Conservation (phyloP, 2,329 filamentous ascomycete species). For the Seiridium unicorne region DNA sequence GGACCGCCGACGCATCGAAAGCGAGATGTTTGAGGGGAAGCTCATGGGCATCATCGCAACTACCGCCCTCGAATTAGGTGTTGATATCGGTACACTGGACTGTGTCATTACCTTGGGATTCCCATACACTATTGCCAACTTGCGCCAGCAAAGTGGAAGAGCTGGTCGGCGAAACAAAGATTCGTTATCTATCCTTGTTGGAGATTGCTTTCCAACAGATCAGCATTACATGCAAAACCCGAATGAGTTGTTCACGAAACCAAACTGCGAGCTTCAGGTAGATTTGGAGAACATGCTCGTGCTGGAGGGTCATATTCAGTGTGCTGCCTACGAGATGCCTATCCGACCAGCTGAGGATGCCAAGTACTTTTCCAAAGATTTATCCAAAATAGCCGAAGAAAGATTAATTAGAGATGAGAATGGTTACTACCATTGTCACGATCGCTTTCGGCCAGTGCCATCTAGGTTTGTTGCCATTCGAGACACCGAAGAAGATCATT, state of each 20-base stretch:
- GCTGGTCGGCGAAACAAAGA: slow-evolving; percentile 92
- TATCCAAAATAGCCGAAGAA: slow-evolving; percentile 69
- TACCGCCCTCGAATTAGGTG: slow-evolving; percentile 86
- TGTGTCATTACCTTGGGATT: slow-evolving; percentile 94
- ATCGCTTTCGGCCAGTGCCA: slow-evolving; percentile 81
- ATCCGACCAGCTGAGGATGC: slow-evolving; percentile 75
- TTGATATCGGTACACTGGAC: slow-evolving; percentile 92
- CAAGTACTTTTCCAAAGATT: slow-evolving; percentile 74
- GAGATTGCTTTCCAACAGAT: slow-evolving; percentile 85
- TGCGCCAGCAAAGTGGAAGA: slow-evolving; percentile 90
- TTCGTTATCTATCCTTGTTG: slow-evolving; percentile 84
- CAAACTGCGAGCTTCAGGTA: slow-evolving; percentile 84
- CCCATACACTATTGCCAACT: slow-evolving; percentile 90
- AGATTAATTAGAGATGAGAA: slow-evolving; percentile 70
- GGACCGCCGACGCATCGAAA: slow-evolving; percentile 84
- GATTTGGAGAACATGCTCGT: slow-evolving; percentile 91
- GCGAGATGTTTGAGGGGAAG: slow-evolving; percentile 95
- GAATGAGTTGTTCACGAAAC: slow-evolving; percentile 87
- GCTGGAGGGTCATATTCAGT: slow-evolving; percentile 91
- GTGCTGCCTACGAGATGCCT: slow-evolving; percentile 92
- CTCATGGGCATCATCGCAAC: slow-evolving; percentile 92
- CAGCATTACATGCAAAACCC: slow-evolving; percentile 98
- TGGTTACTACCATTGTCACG: slow-evolving; percentile 88
- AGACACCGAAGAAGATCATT: slow-evolving; percentile 86
- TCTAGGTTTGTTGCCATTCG: slow-evolving; percentile 83